phyloP scores from a whole-genome alignment of 2,329 filamentous ascomycete genomes.

The Trichoderma koningiopsis region DNA sequence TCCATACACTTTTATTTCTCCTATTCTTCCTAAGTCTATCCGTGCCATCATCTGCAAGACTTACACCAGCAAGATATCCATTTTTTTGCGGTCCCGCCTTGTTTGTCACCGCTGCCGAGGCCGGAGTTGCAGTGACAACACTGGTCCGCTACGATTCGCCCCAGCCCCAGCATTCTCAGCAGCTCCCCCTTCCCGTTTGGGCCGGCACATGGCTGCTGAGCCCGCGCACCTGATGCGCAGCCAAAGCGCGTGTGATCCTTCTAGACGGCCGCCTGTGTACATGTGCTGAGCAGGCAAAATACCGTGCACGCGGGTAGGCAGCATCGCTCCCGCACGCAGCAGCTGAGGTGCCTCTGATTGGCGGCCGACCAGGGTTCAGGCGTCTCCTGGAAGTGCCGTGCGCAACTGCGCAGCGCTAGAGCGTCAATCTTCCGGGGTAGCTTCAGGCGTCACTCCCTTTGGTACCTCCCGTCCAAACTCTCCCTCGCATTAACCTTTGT shows the following conservation, averaged over 20 bases:
- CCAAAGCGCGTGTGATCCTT: constrained; percentile 7
- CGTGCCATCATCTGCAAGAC: too few relatives aligned
- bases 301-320: neutral
- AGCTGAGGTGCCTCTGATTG: constrained; percentile 13
- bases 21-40: neutral
- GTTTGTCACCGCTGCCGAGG: constrained; percentile 3
- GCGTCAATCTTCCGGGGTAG: constrained; percentile 14
- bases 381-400: neutral
- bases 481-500: neutral
- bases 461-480: neutral
- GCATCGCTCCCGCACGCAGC: constrained; percentile 7
- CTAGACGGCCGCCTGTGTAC: neutral
- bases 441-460: constrained; percentile 5
- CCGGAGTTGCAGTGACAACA: constrained; percentile 9
- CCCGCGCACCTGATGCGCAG: constrained; percentile 6
- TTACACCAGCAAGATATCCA: neutral
- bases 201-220: constrained; percentile 16
- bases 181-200: neutral
- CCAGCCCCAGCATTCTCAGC: neutral
- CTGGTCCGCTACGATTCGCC: neutral
- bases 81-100: neutral
- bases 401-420: neutral
- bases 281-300: neutral
- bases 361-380: neutral
- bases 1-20: neutral